Base-by-base conservation (phyloP, 805 yeast species). In the Osmozyma mogii region DNA sequence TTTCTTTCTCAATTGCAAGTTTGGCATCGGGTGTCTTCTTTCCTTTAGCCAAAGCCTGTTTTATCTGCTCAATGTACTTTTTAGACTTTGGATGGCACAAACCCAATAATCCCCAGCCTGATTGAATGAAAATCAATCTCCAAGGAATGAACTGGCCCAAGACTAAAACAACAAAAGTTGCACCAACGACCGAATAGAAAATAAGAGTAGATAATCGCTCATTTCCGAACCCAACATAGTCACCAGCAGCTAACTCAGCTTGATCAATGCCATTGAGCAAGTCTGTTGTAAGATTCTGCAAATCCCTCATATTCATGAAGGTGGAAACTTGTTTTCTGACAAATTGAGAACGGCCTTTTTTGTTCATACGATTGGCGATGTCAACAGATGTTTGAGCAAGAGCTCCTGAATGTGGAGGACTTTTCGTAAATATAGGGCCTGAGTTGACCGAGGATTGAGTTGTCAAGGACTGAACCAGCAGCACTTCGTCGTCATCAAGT, bases 221-320 rank as follows among this genome's bases (percentile, higher is more conserved):
- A 49, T 84, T 81, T 39, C 64, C 66, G 47, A 84, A 84, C 7
- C 80, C 80, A 17, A 81, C 81, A 4, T 78, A 65, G 9, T 78
- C 80, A 42, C 63, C 68, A 43, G 76, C 59, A 31, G 75, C 66
- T 20, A 56, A 56, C 34, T 82, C 85, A 6, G 70, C 51, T 11
- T 57, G 52, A 13, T 77, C 76, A 29, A 73, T 55, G 0, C 64
- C 46, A 10, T 61, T 54, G 15, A 83, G 61, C 6, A 78, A 34
- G 30, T 70, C 71, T 0, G 78, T 60, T 11, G 84, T 71, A 20
- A 75, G 52, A 37, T 75, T 73, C 49, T 84, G 94, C 16, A 83
- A 58, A 45, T 83, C 89, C 34, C 83, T 65, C 76, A 84, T 65
- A 41, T 79, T 83, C 35, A 76, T 65, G 36, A 72, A 40, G 18